phyloP scores from a whole-genome alignment of 2,329 filamentous ascomycete species.

The Pestalotiopsis sp. region DNA sequence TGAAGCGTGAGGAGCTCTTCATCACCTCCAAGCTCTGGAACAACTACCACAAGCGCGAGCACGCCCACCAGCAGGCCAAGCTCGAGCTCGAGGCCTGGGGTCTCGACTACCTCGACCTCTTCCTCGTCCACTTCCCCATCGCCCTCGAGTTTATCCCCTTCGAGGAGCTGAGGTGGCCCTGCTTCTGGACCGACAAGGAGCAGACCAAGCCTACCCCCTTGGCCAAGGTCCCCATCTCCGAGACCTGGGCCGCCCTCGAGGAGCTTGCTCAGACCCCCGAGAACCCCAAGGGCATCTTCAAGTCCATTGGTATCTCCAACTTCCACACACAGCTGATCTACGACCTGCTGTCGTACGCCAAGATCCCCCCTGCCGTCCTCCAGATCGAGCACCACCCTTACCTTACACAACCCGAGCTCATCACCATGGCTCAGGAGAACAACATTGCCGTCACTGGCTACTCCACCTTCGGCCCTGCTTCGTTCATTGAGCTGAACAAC shows the following conservation, averaged over 20 bases:
- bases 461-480: conserved; percentile 64
- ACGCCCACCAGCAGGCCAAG: conserved; percentile 63
- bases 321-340: conserved; percentile 78
- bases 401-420: conserved; percentile 57
- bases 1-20: conserved; percentile 67
- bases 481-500: conserved; percentile 33
- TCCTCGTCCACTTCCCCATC: conserved; percentile 66
- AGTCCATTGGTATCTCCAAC: conserved; percentile 81
- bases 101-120: conserved; percentile 70
- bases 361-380: conserved; percentile 72
- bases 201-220: conserved; percentile 46
- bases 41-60: conserved; percentile 62
- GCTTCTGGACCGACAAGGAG: conserved; percentile 43
- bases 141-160: conserved; percentile 45
- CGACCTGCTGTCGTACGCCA: conserved; percentile 78
- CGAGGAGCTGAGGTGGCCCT: conserved; percentile 40
- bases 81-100: conserved; percentile 64
- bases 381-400: conserved; percentile 92
- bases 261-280: conserved; percentile 61
- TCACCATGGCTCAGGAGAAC: conserved; percentile 58
- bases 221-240: conserved; percentile 72
- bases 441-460: conserved; percentile 64
- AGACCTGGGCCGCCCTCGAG: conserved; percentile 85
- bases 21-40: conserved; percentile 71
- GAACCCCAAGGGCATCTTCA: conserved; percentile 63